Evolutionary conservation across 2,329 filamentous ascomycete genomes (phyloP).

Genomic region (Colletotrichum sp.): DNA sequence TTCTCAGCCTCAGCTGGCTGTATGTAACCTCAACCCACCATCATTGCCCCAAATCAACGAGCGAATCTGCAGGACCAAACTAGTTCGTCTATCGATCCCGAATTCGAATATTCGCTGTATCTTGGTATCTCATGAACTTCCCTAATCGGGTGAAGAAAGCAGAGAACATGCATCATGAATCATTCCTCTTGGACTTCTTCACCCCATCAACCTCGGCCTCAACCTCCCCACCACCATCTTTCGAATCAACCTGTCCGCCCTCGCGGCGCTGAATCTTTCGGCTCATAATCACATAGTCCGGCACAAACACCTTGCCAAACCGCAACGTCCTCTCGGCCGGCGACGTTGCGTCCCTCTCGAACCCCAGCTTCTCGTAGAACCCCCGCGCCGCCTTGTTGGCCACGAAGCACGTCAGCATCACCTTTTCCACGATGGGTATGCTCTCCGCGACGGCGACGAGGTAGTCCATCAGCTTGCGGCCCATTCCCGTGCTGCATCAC

Average conservation of each 20-base stretch:
- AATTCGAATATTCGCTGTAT: background rate
- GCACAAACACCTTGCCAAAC: slow-evolving; percentile 55
- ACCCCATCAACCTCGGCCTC: background rate
- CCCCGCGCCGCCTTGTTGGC: slow-evolving; percentile 60
- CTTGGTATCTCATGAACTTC: background rate
- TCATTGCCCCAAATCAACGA: background rate
- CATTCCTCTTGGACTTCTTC: background rate
- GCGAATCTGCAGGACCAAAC: background rate
- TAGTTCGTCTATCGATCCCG: background rate
- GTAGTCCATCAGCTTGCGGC: slow-evolving; percentile 61
- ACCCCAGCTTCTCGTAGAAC: slow-evolving; percentile 69
- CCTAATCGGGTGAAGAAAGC: background rate
- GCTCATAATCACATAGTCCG: slow-evolving; percentile 67
- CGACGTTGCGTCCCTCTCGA: slow-evolving; percentile 58
- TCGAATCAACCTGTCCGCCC: background rate
- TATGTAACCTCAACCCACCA: background rate
- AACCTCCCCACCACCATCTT: background rate
- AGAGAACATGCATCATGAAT: background rate
- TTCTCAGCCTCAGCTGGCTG: background rate
- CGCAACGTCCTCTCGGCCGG: slow-evolving; percentile 58
- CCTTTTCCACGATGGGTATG: slow-evolving; percentile 62
- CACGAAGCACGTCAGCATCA: slow-evolving; percentile 77
- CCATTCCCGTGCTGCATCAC: slow-evolving; percentile 63
- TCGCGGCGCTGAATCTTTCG: slow-evolving; percentile 37
- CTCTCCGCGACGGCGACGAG: slow-evolving; percentile 57